phyloP scores from a whole-genome alignment of 306 rosid genomes.

The Cicer judaicum region DNA sequence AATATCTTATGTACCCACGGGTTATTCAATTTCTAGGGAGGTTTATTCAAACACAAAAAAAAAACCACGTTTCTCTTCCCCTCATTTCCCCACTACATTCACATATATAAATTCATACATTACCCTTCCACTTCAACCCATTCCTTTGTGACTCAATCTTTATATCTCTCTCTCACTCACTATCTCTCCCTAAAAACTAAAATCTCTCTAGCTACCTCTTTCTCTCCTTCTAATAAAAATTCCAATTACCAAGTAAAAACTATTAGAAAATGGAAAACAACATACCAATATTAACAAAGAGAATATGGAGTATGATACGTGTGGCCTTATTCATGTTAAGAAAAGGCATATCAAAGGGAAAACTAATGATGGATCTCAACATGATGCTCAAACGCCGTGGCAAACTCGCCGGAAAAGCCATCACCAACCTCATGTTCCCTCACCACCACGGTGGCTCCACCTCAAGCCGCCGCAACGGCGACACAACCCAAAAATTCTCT shows the following conservation, averaged over 20 bases:
- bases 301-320: slow-evolving; percentile 64
- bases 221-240: slow-evolving; percentile 30
- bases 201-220: not conserved
- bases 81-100: slow-evolving; percentile 13
- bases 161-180: not conserved
- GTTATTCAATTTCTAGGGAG: slow-evolving; percentile 34
- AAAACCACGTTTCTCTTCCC: slow-evolving; percentile 42
- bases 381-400: slow-evolving; percentile 78
- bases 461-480: slow-evolving; percentile 35
- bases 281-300: slow-evolving; percentile 57
- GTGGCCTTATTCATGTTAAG: slow-evolving; percentile 73
- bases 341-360: slow-evolving; percentile 76
- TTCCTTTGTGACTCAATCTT: slow-evolving; percentile 31
- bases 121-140: slow-evolving; percentile 35
- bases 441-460: slow-evolving; percentile 46
- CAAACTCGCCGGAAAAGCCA: slow-evolving; percentile 85
- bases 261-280: slow-evolving; percentile 56
- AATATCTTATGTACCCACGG: slow-evolving; percentile 40
- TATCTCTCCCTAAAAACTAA: not conserved
- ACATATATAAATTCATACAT: slow-evolving; percentile 50
- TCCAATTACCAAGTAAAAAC: not conserved
- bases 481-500: slow-evolving; percentile 30
- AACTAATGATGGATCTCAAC: slow-evolving; percentile 72
- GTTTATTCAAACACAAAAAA: not conserved
- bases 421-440: slow-evolving; percentile 69